Evolutionary conservation across 495 filamentous ascomycete genomes (phyloP), one percentile per base, ranked within the genome.

Genomic region (Penicillium malachiteum): DNA sequence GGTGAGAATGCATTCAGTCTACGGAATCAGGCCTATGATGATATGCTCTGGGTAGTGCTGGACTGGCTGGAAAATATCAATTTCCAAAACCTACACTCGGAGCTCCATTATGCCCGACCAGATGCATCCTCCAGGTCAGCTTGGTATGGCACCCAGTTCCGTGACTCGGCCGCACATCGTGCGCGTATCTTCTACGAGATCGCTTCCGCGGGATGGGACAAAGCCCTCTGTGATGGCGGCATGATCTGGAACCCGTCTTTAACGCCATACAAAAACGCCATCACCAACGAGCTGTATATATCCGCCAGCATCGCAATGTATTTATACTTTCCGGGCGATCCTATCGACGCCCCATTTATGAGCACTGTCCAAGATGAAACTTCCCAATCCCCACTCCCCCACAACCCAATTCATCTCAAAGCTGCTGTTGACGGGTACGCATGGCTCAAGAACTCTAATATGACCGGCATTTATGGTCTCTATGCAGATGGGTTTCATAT

Each of bases 31-130:
- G 94, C 93, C 1, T 96, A 87, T 65, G 94, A 98, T 68, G 94
- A 98, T 67, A 97, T 97, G 80, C 81, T 96, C 17, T 98, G 94
- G 94, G 91, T 97, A 10, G 93, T 96, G 1, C 76, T 97, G 42
- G 89, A 87, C 50, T 97, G 93, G 93, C 78, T 97, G 55, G 89
- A 95, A 66, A 82, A 80, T 45, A 84, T 90, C 62, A 85, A 90
- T 60, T 90, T 94, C 64, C 82, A 92, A 43, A 68, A 85, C 34
- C 60, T 80, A 35, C 87, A 91, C 61, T 92, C 92, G 48, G 71
- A 82, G 39, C 71, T 93, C 30, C 77, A 84, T 48, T 76, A 73
- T 52, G 56, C 41, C n/a, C 49, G 44, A 4, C 54, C 63, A 3
- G 64, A 57, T 17, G 18, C 32, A 7, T 56, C 58, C 3, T 50